Base-by-base conservation (phyloP, 1,284 basidiomycete species). In the Athelia sp. region DNA sequence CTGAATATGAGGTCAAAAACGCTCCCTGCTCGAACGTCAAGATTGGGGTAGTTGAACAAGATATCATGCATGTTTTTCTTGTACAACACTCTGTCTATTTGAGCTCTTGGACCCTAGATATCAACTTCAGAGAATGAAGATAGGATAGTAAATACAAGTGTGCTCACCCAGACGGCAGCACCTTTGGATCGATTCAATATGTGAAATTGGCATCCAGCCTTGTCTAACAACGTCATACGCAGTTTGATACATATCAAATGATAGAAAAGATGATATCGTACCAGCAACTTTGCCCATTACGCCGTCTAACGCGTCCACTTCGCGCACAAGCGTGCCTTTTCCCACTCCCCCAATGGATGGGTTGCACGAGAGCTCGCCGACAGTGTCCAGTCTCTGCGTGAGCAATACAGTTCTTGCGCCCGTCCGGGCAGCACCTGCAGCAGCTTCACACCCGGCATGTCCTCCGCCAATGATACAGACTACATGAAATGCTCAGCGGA, bases 381-480 rank as follows among this genome's bases (percentile, higher is more conserved):
- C 80, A 1, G 84, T 93, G 46, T 86, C 81, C 18, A 87, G 63
- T 49, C 79, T 84, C 59, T 93, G 90, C 0, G 93, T 95, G 47
- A 96, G 66, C 3, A 96, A 73, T 2, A 93, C 57, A 0, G 93
- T 94, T 52, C 77, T 73, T 1, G 91, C 90, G 1, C 92, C 90
- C 0, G 85, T 82, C 29, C 93, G 74, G 2, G 93, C 90, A 10
- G 92, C 79, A 2, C 85, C 92, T 10, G 91, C 81, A 0, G 93
- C 92, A 2, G 93, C 92, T 65, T 96, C 93, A 57, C 89, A 91
- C 1, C 92, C 92, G 24, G 93, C 93, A 71, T 95, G 92, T 2
- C 93, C 92, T 6, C 87, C 93, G n/a, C 92, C 93, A 55, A 95
- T 88, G 24, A 95, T 76, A 56, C 90, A 87, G 0, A 93, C 90